phyloP scores from a whole-genome alignment of 441 rosid species.

The Pelargonium cotyledonis region DNA sequence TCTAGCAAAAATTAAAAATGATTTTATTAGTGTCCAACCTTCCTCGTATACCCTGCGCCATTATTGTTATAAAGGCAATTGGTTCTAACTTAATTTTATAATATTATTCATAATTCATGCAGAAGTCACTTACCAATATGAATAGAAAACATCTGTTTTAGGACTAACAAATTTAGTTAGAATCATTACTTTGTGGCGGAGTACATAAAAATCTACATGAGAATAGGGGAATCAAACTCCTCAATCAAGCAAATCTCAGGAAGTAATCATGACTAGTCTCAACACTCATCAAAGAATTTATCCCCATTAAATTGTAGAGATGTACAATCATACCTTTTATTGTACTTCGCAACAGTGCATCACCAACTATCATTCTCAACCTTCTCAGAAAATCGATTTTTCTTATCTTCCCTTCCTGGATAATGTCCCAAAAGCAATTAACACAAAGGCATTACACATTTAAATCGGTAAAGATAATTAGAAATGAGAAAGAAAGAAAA shows the following conservation, averaged over 20 bases:
- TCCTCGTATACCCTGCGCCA: too few relatives aligned
- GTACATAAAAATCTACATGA: too few relatives aligned
- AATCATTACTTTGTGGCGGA: too few relatives aligned
- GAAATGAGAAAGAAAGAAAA: neutral
- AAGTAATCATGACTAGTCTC: neutral
- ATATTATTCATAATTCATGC: too few relatives aligned
- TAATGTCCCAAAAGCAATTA: neutral
- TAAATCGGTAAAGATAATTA: neutral
- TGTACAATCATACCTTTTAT: conserved; percentile 52
- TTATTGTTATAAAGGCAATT: too few relatives aligned
- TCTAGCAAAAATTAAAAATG: too few relatives aligned
- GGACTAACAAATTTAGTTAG: too few relatives aligned
- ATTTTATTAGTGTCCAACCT: too few relatives aligned
- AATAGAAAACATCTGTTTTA: too few relatives aligned
- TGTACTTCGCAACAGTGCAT: conserved; percentile 64
- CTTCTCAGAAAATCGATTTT: conserved; percentile 66
- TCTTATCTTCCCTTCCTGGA: conserved; percentile 57
- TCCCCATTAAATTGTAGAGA: neutral
- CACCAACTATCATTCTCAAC: conserved; percentile 69
- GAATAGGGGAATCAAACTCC: too few relatives aligned
- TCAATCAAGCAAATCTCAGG: neutral
- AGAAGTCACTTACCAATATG: too few relatives aligned
- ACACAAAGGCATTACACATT: neutral
- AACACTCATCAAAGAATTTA: neutral
- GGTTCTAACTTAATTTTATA: too few relatives aligned